phyloP scores from a whole-genome alignment of 495 filamentous ascomycete species.

The Chaetomidium leptoderma region DNA sequence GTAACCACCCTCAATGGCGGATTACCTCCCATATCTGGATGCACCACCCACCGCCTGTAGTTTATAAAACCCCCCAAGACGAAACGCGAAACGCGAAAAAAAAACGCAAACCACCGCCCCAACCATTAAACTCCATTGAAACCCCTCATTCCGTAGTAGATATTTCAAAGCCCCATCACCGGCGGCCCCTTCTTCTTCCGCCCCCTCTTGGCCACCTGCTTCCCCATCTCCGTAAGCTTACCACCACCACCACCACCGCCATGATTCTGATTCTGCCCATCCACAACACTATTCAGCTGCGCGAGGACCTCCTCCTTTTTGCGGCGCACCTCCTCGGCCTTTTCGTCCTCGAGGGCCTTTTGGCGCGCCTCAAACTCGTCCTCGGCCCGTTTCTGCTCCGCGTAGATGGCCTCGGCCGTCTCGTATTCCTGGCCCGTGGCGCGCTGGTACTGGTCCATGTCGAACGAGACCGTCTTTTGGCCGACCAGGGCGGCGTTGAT shows the following conservation, averaged over 20 bases:
- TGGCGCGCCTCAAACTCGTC: slow-evolving; percentile 61
- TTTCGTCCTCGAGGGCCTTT: slow-evolving; percentile 40
- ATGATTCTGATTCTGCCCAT: slow-evolving; percentile 32
- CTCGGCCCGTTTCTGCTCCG: slow-evolving; percentile 62
- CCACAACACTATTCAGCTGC: slow-evolving; percentile 38
- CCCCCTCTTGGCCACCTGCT: slow-evolving; percentile 29
- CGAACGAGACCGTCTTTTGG: slow-evolving; percentile 54
- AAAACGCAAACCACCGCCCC: not conserved
- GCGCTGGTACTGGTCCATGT: slow-evolving; percentile 62
- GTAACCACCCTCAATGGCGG: not conserved
- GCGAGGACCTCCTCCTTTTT: slow-evolving; percentile 52
- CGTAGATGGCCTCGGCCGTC: slow-evolving; percentile 60
- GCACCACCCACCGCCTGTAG: not conserved
- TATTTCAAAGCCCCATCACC: slow-evolving; percentile 18
- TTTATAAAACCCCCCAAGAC: not conserved
- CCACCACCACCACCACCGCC: not conserved
- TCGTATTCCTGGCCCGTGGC: slow-evolving; percentile 55
- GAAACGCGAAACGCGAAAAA: not conserved
- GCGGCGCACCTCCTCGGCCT: slow-evolving; percentile 45
- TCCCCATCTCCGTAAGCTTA: no score
- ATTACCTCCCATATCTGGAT: not conserved
- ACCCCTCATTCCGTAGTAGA: not conserved
- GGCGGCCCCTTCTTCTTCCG: slow-evolving; percentile 20
- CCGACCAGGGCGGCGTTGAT: slow-evolving; percentile 65
- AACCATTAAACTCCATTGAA: not conserved